Evolutionary conservation across 495 filamentous ascomycete species (phyloP), one percentile per base, ranked within the genome.

Genomic region (Penicillium roqueforti): DNA sequence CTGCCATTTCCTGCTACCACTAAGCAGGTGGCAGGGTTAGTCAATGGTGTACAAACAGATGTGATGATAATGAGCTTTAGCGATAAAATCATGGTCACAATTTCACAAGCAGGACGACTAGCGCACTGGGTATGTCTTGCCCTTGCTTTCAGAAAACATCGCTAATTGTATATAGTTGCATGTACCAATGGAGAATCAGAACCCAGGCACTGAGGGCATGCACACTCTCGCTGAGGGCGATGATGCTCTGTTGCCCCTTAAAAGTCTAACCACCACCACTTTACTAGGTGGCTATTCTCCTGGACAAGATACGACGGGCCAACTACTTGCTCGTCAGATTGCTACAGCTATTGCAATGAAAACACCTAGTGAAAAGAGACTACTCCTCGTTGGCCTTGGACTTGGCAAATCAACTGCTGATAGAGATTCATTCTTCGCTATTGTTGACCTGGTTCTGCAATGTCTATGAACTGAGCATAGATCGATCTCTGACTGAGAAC

Each of bases 71-170:
- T 88, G 32, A 81, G 74, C 59, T 97, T 97, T 74, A 83, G 86
- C 10, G 93, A 98, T 76, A 95, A 89, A 68, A 95, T 98, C 66
- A 74, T 98, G 63, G 71, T 98, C 39, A 96, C 91, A 0, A 80
- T 98, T 53, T 88, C 88, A 3, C 92, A 96, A 68, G 80, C 82
- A 53, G 93, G 92, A 37, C 80, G 88, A 57, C 74, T 97, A 32
- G 87, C 88, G 8, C 93, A 97, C 74, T 98, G 93, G 93, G 91
- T 96, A 66, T 56, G 75, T 75, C 10, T 20, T 7, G 14, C 3
- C 46, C 29, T 18, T 1, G 22, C 2, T 8, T 22, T n/a, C 18
- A 36, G 9, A 11, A 5, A 11, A 28, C 9, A 14, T n/a, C 14
- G 6, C 63, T 68, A 52, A 68, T 45, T n/a, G 6, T 45, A 25